Conservation (phyloP, 2,329 filamentous ascomycete species). For the Sclerotinia sclerotiorum region DNA sequence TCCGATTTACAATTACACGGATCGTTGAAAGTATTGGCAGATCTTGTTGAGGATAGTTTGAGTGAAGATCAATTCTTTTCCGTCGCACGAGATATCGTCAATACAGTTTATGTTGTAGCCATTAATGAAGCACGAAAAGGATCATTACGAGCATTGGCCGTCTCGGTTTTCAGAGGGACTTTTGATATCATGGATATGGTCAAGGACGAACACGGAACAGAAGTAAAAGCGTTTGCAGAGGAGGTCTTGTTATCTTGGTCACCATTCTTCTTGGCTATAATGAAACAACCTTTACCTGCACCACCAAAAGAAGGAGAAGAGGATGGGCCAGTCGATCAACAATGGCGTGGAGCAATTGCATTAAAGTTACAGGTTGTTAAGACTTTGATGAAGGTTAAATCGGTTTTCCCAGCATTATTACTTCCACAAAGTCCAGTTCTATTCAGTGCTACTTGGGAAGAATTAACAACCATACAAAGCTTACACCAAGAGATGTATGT, state of each 20-base stretch:
- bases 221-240: slow-evolving; percentile 86
- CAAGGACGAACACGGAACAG: slow-evolving; percentile 84
- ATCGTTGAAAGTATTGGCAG: slow-evolving; percentile 80
- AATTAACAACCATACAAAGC: slow-evolving; percentile 70
- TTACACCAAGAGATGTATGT: slow-evolving; percentile 84
- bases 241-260: slow-evolving; percentile 82
- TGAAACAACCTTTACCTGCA: slow-evolving; percentile 71
- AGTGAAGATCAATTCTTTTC: slow-evolving; percentile 94
- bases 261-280: slow-evolving; percentile 78
- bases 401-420: slow-evolving; percentile 78
- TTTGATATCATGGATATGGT: slow-evolving; percentile 97
- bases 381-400: slow-evolving; percentile 84
- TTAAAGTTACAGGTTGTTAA: slow-evolving; percentile 94
- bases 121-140: slow-evolving; percentile 72
- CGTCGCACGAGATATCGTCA: slow-evolving; percentile 82
- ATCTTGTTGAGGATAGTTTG: slow-evolving; percentile 90
- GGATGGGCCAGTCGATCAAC: slow-evolving; percentile 57
- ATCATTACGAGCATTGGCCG: slow-evolving; percentile 76
- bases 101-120: slow-evolving; percentile 79
- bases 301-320: slow-evolving; percentile 55
- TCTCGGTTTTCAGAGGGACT: slow-evolving; percentile 86
- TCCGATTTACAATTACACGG: slow-evolving; percentile 82
- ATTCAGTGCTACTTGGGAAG: slow-evolving; percentile 87
- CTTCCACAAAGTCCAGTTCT: slow-evolving; percentile 78
- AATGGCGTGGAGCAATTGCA: slow-evolving; percentile 78